Conservation (phyloP, 352 stramenopile genomes). For the Blastocystis hominis region DNA sequence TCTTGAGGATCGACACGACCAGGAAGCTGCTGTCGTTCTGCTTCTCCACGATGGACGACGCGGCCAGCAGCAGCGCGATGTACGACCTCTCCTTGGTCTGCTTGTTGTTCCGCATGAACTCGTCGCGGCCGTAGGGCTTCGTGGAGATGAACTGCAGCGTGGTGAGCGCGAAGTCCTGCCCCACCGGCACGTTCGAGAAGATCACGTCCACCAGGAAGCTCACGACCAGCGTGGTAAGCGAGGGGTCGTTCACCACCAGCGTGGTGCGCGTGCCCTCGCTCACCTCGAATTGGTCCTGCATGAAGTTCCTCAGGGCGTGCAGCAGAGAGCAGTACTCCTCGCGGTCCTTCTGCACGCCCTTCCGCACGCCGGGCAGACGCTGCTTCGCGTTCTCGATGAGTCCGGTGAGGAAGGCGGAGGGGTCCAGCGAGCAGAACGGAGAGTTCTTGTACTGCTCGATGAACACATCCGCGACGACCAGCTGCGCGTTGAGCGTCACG, state of each 20-base stretch:
- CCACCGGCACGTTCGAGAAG: background rate
- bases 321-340: background rate
- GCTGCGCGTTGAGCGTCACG: slow-evolving; percentile 39
- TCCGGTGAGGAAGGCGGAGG: background rate
- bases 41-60: background rate
- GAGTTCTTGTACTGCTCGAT: background rate
- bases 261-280: background rate
- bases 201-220: background rate
- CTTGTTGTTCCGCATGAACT: slow-evolving; percentile 21
- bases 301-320: background rate
- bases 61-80: background rate
- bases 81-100: background rate
- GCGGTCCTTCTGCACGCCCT: background rate
- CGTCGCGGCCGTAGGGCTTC: background rate
- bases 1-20: background rate
- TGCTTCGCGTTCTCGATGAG: background rate
- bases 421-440: slow-evolving; percentile 15
- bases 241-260: background rate
- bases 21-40: background rate
- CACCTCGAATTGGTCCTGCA: background rate
- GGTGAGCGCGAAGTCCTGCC: background rate
- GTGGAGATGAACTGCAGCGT: background rate
- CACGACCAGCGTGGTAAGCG: background rate
- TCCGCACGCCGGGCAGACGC: background rate
- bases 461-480: slow-evolving; percentile 31